A percentile compares a stretch with the other conserved stretches of the same genome.
Evolutionary conservation across 371 early-diverging fungal genomes (phyloP).

Genomic region (Apophysomyces variabilis): DNA sequence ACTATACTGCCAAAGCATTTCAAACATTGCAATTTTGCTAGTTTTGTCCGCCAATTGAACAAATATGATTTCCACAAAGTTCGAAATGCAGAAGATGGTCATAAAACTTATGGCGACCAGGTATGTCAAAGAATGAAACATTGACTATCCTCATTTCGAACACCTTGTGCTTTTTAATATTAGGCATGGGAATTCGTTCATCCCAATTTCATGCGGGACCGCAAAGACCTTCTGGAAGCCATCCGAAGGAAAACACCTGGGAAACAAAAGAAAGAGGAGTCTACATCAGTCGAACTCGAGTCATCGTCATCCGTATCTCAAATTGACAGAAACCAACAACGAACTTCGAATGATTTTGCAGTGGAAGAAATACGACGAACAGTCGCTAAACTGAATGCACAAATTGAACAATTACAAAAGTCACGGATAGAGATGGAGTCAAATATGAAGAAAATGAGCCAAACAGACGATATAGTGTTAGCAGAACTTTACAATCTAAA

Average conservation of each 20-base stretch:
- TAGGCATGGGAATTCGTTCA: slow-evolving; percentile 84
- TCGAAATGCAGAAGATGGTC: slow-evolving; percentile 59
- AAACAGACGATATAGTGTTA: slow-evolving; percentile 59
- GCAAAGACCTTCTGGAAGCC: slow-evolving; percentile 63
- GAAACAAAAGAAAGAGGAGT: slow-evolving; percentile 40
- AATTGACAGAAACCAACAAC: not conserved
- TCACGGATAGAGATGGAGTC: slow-evolving; percentile 34
- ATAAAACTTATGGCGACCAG: slow-evolving; percentile 66
- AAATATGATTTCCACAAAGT: slow-evolving; percentile 97
- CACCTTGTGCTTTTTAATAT: not conserved
- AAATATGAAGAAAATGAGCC: slow-evolving; percentile 45
- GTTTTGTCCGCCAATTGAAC: slow-evolving; percentile 96
- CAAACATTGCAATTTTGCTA: slow-evolving; percentile 93
- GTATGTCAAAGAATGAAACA: slow-evolving; percentile 26
- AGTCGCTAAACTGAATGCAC: slow-evolving; percentile 43
- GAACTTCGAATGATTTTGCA: slow-evolving; percentile 6
- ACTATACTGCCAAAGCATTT: slow-evolving; percentile 83
- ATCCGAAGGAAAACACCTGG: slow-evolving; percentile 62
- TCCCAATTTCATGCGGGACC: slow-evolving; percentile 71
- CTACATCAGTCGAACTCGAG: slow-evolving; percentile 11
- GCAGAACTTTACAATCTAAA: slow-evolving; percentile 61
- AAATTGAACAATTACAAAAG: slow-evolving; percentile 49
- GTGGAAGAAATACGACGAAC: slow-evolving; percentile 30
- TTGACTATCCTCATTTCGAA: not conserved
- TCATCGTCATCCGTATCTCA: slow-evolving; percentile 12